Percentiles rank a stretch among this genome's conserved stretches.
Evolutionary conservation across 331 rosid genomes (phyloP).

Genomic region (Rosa hybrid): DNA sequence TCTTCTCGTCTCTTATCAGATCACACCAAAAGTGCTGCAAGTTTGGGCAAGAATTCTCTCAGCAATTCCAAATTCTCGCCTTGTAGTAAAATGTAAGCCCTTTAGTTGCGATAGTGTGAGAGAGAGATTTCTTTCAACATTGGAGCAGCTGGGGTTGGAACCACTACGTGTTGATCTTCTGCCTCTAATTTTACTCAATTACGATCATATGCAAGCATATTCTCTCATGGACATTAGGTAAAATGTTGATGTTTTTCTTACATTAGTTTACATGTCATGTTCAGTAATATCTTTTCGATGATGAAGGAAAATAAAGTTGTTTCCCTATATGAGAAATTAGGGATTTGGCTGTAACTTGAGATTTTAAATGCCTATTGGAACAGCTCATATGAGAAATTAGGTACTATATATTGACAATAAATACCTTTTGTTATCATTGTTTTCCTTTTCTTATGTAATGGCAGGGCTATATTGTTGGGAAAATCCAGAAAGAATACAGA

Average conservation of each 20-base stretch:
- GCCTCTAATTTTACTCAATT: constrained; percentile 81
- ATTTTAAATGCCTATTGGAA: not conserved
- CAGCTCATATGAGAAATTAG: not conserved
- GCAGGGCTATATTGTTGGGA: no score
- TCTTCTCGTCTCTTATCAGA: constrained; percentile 37
- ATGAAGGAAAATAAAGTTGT: not conserved
- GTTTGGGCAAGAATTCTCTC: constrained; percentile 86
- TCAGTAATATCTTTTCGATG: not conserved
- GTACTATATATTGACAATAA: not conserved
- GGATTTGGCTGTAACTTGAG: not conserved
- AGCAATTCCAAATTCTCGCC: constrained; percentile 79
- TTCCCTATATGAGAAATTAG: not conserved
- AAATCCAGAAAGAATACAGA: no score
- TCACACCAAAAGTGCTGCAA: constrained; percentile 75
- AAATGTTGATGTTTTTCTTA: constrained; percentile 14
- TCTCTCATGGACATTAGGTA: constrained; percentile 95
- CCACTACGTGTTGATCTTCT: constrained; percentile 85
- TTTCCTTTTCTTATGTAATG: no score
- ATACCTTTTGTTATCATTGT: not conserved
- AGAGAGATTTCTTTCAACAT: constrained; percentile 66
- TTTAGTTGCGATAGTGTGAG: constrained; percentile 88
- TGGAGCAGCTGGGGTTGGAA: constrained; percentile 82
- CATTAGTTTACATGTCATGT: not conserved
- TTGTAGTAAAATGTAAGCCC: constrained; percentile 85
- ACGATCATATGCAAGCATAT: constrained; percentile 91